Conservation (phyloP, 2,329 filamentous ascomycete genomes). For the Cladorrhinum sp. region DNA sequence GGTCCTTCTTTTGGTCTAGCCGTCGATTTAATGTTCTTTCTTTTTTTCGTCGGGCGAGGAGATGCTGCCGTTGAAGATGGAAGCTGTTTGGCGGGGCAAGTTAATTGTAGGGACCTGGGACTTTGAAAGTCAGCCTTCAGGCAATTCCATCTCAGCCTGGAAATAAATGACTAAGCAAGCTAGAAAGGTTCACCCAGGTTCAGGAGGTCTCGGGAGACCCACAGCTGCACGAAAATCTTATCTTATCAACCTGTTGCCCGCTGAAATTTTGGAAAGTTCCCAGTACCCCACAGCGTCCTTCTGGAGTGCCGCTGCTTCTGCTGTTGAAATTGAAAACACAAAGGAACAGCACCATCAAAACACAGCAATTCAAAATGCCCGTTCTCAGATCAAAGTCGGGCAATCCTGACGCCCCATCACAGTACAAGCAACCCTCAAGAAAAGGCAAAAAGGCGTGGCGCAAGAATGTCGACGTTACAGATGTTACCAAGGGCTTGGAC, state of each 20-base stretch:
- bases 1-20: no score
- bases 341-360: not conserved
- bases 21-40: no score
- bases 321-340: not conserved
- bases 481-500: constrained; percentile 79
- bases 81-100: no score
- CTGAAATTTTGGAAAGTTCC: constrained; percentile 24
- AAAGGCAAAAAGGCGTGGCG: constrained; percentile 99
- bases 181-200: no score
- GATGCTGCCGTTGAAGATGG: no score
- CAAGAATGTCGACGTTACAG: constrained; percentile 93
- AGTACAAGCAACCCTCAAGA: constrained; percentile 83
- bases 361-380: constrained; percentile 44
- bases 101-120: no score
- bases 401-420: constrained; percentile 64
- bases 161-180: no score
- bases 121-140: no score
- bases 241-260: constrained; percentile 20
- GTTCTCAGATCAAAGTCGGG: constrained; percentile 48
- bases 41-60: no score
- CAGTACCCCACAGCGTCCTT: constrained; percentile 17
- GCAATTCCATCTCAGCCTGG: no score
- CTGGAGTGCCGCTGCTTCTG: constrained; percentile 1
- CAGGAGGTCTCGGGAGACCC: no score
- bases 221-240: no score